These are phyloP conservation scores for Neofusicoccum laricinum DNA, from an alignment of 2,329 filamentous ascomycete species.

Conservation along the genomic window DNA sequence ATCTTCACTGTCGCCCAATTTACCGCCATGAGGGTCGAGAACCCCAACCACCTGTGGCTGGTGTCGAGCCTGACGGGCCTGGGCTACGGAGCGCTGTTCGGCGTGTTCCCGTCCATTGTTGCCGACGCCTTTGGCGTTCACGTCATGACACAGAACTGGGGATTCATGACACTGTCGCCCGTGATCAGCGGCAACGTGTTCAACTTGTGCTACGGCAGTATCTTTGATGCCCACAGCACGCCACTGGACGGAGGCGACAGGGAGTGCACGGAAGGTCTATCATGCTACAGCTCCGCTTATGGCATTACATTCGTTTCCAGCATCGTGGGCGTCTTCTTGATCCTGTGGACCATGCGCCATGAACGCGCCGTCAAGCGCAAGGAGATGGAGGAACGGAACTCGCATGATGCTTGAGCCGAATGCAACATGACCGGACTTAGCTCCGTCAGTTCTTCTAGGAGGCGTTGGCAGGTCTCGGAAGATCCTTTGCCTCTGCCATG, in stretches of 20 bases:
- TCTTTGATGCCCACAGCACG: constrained; percentile 78
- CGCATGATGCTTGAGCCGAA: background rate
- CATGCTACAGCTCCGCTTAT: constrained; percentile 81
- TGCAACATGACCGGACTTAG: background rate
- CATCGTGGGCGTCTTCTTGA: constrained; percentile 64
- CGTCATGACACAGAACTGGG: constrained; percentile 93
- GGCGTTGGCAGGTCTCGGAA: background rate
- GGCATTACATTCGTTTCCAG: constrained; percentile 73
- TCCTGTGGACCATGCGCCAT: constrained; percentile 66
- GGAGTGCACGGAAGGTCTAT: constrained; percentile 71
- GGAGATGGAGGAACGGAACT: constrained; percentile 26
- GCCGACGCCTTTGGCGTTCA: constrained; percentile 89
- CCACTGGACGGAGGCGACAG: constrained; percentile 67
- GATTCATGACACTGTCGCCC: constrained; percentile 85
- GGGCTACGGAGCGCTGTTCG: constrained; percentile 90
- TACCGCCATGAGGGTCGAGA: constrained; percentile 68
- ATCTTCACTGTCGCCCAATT: constrained; percentile 81
- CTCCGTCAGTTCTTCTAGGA: background rate
- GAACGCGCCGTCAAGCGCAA: constrained; percentile 44
- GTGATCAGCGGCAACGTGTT: constrained; percentile 87
- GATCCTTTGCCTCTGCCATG: background rate
- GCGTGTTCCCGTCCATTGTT: constrained; percentile 82
- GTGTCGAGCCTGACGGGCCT: constrained; percentile 83
- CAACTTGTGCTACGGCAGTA: constrained; percentile 82
- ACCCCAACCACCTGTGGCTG: constrained; percentile 72